These are phyloP conservation scores for Umbelopsis vinacea DNA, from an alignment of 192 early-diverging fungal species.

Conservation along the genomic window DNA sequence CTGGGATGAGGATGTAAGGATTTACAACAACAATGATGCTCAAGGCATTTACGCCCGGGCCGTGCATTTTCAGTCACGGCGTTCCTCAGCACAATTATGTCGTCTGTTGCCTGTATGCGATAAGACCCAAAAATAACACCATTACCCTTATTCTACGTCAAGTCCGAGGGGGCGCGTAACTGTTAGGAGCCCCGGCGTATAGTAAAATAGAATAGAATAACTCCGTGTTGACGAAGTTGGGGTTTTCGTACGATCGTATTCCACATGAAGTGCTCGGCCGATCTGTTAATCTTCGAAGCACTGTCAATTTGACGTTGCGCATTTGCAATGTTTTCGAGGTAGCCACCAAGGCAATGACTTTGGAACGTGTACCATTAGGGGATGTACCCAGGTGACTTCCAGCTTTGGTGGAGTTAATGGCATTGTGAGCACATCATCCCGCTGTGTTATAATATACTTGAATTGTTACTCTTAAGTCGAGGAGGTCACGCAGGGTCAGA, in stretches of 20 bases:
- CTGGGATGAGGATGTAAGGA: no score
- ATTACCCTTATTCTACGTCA: not conserved
- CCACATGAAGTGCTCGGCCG: not conserved
- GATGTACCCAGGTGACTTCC: no score
- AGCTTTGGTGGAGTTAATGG: not conserved
- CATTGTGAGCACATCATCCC: not conserved
- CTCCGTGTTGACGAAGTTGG: not conserved
- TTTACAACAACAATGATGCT: not conserved
- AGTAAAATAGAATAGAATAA: not conserved
- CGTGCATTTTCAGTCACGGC: not conserved
- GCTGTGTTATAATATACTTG: not conserved
- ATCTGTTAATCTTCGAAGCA: not conserved
- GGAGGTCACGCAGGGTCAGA: constrained; percentile 17
- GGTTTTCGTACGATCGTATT: not conserved
- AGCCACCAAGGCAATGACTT: no score
- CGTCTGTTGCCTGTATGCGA: not conserved
- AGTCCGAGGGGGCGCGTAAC: constrained; percentile 22
- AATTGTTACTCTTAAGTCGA: not conserved
- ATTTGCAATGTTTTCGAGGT: no score
- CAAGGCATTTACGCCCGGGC: not conserved
- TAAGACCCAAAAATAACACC: constrained; percentile 8
- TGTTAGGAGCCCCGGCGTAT: constrained; percentile 2
- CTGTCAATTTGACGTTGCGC: not conserved
- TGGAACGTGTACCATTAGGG: no score
- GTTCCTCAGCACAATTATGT: not conserved